Evolutionary conservation across 306 rosid genomes (phyloP).

Genomic region (Cucumis cinereus): DNA sequence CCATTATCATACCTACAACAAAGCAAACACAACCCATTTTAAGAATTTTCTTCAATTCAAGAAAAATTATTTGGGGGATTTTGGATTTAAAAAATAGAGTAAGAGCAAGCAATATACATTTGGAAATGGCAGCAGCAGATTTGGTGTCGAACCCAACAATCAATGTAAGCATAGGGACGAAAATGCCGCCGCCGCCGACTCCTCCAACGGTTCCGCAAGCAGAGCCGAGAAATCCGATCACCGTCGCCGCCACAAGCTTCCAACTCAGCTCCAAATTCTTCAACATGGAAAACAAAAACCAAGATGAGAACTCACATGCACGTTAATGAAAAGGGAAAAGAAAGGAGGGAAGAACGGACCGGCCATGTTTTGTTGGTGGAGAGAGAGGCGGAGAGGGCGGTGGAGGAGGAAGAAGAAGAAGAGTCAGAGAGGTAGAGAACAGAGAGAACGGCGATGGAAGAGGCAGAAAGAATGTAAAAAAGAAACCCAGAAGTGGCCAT

Average conservation of each 20-base stretch:
- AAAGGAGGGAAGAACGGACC: slow-evolving; percentile 17
- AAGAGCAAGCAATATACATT: slow-evolving; percentile 30
- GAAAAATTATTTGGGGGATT: neutral
- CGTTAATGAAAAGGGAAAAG: neutral
- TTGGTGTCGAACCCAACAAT: slow-evolving; percentile 82
- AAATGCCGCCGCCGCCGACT: slow-evolving; percentile 93
- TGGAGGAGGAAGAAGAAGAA: slow-evolving; percentile 1
- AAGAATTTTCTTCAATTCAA: neutral
- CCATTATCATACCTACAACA: slow-evolving; percentile 82
- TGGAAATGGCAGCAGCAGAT: slow-evolving; percentile 92
- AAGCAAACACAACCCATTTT: neutral
- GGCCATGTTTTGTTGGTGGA: slow-evolving; percentile 47
- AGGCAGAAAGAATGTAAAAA: slow-evolving; percentile 43
- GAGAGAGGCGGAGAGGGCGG: neutral
- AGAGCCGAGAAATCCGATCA: slow-evolving; percentile 77
- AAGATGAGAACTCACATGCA: too few relatives aligned
- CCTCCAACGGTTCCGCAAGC: slow-evolving; percentile 97
- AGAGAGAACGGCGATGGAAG: slow-evolving; percentile 42
- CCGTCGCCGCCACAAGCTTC: slow-evolving; percentile 58
- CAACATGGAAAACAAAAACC: neutral
- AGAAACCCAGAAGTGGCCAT: slow-evolving; percentile 45
- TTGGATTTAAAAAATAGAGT: neutral
- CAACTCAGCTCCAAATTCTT: slow-evolving; percentile 59
- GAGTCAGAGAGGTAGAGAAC: slow-evolving; percentile 22
- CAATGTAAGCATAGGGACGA: slow-evolving; percentile 88